These are phyloP conservation scores for Balakata baccata DNA, from an alignment of 345 rosid genomes.

Conservation along the genomic window DNA sequence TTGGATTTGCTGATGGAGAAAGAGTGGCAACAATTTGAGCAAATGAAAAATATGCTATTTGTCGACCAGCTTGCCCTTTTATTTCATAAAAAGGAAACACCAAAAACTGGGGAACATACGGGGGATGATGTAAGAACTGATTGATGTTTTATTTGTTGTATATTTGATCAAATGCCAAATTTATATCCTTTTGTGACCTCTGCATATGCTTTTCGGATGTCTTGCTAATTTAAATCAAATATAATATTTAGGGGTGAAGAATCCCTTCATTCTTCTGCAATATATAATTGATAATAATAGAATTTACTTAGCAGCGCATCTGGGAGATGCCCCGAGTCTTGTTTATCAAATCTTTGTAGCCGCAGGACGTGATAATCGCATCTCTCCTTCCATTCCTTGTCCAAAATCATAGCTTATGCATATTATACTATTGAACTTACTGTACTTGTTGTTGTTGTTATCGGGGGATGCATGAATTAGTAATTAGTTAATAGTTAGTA, in stretches of 20 bases:
- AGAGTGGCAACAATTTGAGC: slow-evolving; percentile 75
- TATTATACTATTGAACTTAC: too few species aligned
- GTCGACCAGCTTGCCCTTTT: slow-evolving; percentile 69
- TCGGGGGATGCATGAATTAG: too few species aligned
- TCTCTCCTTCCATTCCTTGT: too few species aligned
- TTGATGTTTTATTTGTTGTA: slow-evolving; percentile 1
- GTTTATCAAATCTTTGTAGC: too few species aligned
- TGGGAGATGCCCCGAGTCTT: neutral
- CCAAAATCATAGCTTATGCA: too few species aligned
- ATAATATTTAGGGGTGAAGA: neutral
- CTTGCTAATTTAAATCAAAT: neutral
- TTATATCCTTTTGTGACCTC: neutral
- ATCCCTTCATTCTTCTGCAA: neutral
- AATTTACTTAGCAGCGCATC: too few species aligned
- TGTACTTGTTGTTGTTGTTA: too few species aligned
- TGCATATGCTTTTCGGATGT: neutral
- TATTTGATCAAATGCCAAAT: neutral
- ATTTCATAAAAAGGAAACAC: slow-evolving; percentile 41
- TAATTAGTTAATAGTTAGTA: too few species aligned
- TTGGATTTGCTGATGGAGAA: slow-evolving; percentile 79
- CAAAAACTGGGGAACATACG: slow-evolving; percentile 32
- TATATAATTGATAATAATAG: neutral
- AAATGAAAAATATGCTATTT: slow-evolving; percentile 66
- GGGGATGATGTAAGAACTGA: slow-evolving; percentile 38
- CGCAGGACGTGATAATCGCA: too few species aligned